Evolutionary conservation across 139 green algal species (phyloP).

Genomic region (Chlamydomonas sphaeroides): DNA sequence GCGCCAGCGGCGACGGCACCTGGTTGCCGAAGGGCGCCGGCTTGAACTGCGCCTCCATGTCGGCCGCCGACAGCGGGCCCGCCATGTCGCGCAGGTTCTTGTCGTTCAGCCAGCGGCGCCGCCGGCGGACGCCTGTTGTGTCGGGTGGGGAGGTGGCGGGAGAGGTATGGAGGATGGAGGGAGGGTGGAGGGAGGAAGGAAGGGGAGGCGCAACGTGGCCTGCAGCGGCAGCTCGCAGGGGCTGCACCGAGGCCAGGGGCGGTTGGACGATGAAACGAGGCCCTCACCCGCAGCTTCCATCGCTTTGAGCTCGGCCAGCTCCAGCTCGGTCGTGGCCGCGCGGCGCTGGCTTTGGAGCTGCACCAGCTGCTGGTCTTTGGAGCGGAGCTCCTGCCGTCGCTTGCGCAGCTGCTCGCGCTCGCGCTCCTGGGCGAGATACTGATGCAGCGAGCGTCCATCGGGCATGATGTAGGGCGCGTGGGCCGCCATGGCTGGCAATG

Average conservation of each 20-base stretch:
- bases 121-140: neutral
- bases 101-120: constrained; percentile 46
- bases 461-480: constrained; percentile 46
- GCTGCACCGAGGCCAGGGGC: no score
- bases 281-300: constrained; percentile 48
- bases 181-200: neutral
- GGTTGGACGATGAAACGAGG: no score
- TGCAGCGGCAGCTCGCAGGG: no score
- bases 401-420: constrained; percentile 22
- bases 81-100: constrained; percentile 43
- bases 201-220: no score
- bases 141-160: neutral
- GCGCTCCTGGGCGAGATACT: constrained; percentile 25
- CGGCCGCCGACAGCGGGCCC: constrained; percentile 12
- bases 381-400: constrained; percentile 4
- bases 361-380: constrained; percentile 24
- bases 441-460: constrained; percentile 4
- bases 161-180: neutral
- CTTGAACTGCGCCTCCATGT: constrained; percentile 64
- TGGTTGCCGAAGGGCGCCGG: constrained; percentile 58
- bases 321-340: neutral
- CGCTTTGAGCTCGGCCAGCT: constrained; percentile 50
- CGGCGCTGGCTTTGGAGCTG: constrained; percentile 1
- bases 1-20: neutral
- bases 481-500: no score